phyloP scores from a whole-genome alignment of 2,329 filamentous ascomycete species.

The Samsoniella hepiali region DNA sequence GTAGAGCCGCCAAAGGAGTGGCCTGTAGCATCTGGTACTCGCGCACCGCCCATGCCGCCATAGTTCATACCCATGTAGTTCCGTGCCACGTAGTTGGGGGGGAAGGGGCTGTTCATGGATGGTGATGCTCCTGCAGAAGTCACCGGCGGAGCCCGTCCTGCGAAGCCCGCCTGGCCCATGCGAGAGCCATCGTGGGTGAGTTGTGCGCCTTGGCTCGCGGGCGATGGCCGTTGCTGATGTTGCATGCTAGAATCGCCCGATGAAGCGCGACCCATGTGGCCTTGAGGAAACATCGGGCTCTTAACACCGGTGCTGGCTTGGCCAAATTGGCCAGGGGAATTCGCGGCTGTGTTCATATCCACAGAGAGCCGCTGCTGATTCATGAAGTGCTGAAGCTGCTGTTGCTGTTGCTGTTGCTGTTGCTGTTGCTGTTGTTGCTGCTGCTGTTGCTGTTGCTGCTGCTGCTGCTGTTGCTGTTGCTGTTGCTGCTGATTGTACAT shows the following conservation, averaged over 20 bases:
- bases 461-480: neutral
- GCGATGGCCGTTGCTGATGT: slow-evolving; percentile 14
- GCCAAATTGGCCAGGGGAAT: neutral
- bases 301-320: slow-evolving; percentile 6
- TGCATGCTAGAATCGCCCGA: slow-evolving; percentile 15
- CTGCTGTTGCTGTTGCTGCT: slow-evolving; percentile 16
- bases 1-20: slow-evolving; percentile 17
- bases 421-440: slow-evolving; percentile 16
- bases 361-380: slow-evolving; percentile 16
- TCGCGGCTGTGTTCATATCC: slow-evolving; percentile 9
- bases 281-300: slow-evolving; percentile 16
- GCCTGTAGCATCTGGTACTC: slow-evolving; percentile 4
- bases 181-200: slow-evolving; percentile 12
- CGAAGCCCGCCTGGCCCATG: slow-evolving; percentile 1
- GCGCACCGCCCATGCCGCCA: slow-evolving; percentile 1
- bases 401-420: slow-evolving; percentile 17
- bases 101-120: slow-evolving; percentile 12
- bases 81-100: slow-evolving; percentile 9
- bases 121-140: slow-evolving; percentile 12
- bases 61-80: slow-evolving; percentile 16
- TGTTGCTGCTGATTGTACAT: slow-evolving; percentile 18
- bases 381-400: slow-evolving; percentile 19
- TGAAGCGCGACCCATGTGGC: slow-evolving; percentile 15
- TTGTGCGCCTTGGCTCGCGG: slow-evolving; percentile 9
- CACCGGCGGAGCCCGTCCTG: neutral